Percentiles rank a stretch among this genome's conserved stretches.
phyloP scores from a whole-genome alignment of 2,329 filamentous ascomycete species.

The Fusarium chlamydosporum region DNA sequence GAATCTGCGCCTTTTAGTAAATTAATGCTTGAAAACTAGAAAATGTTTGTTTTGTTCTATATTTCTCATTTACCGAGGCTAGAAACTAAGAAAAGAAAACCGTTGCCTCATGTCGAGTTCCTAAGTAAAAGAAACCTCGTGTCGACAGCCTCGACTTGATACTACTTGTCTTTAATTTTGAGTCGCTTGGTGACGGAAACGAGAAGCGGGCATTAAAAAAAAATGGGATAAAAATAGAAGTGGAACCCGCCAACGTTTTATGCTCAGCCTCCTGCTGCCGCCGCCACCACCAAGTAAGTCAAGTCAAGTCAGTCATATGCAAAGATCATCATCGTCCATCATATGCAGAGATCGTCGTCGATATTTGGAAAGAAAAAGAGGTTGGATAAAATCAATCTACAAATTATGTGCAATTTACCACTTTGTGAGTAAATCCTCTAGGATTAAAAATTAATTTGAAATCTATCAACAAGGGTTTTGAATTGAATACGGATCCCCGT shows the following conservation, averaged over 20 bases:
- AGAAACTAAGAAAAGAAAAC: slow-evolving; percentile 10
- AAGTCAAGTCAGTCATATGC: slow-evolving; percentile 5
- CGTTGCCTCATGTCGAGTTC: neutral
- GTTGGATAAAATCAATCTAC: slow-evolving; percentile 15
- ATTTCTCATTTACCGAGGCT: neutral
- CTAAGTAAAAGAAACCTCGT: slow-evolving; percentile 2
- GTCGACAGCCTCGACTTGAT: neutral
- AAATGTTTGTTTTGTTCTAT: neutral
- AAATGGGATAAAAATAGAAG: slow-evolving; percentile 45
- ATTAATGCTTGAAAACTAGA: neutral
- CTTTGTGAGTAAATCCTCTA: slow-evolving; percentile 15
- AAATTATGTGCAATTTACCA: neutral
- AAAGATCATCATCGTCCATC: slow-evolving; percentile 6
- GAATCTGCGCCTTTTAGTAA: neutral
- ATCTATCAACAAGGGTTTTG: slow-evolving; percentile 3
- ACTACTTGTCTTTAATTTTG: slow-evolving; percentile 20
- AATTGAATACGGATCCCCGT: slow-evolving; percentile 15
- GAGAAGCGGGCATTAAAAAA: slow-evolving; percentile 21
- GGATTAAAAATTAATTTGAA: neutral
- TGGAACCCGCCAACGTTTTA: slow-evolving; percentile 13
- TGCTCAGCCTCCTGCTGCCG: slow-evolving; percentile 37
- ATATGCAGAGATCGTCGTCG: slow-evolving; percentile 10
- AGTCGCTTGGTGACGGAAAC: slow-evolving; percentile 27
- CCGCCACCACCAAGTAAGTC: slow-evolving; percentile 11
- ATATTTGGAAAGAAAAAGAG: slow-evolving; percentile 14